Evolutionary conservation across 2,329 filamentous ascomycete species (phyloP).

Genomic region (Xylariaceae sp.): DNA sequence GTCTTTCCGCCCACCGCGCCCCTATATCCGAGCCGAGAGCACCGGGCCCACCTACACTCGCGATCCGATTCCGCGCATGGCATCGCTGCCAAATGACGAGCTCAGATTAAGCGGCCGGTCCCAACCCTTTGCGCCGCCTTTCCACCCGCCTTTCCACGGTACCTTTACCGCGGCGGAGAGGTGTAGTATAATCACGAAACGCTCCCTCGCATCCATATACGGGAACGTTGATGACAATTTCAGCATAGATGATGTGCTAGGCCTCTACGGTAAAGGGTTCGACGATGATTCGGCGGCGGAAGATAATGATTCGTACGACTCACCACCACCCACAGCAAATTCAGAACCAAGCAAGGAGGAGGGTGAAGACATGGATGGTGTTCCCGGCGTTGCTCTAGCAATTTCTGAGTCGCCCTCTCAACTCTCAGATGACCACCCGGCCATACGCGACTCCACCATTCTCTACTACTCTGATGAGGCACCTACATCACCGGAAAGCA

Average conservation of each 20-base stretch:
- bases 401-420: not conserved
- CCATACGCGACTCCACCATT: conserved; percentile 37
- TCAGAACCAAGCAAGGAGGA: conserved; percentile 37
- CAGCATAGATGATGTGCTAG: conserved; percentile 64
- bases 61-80: conserved; percentile 37
- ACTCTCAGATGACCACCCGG: conserved; percentile 8
- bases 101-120: conserved; percentile 53
- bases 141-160: conserved; percentile 54
- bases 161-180: conserved; percentile 63
- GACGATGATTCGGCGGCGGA: conserved; percentile 46
- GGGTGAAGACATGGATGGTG: conserved; percentile 38
- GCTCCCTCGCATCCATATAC: conserved; percentile 61
- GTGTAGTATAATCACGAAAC: conserved; percentile 75
- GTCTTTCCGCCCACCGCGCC: conserved; percentile 28
- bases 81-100: conserved; percentile 48
- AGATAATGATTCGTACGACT: conserved; percentile 35
- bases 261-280: conserved; percentile 63
- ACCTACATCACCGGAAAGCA: conserved; percentile 31
- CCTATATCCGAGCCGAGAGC: conserved; percentile 35
- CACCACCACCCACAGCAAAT: conserved; percentile 35
- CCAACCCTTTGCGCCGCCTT: conserved; percentile 49
- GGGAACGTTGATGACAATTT: conserved; percentile 43
- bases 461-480: conserved; percentile 34
- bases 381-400: conserved; percentile 28
- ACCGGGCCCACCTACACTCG: conserved; percentile 34